These are phyloP conservation scores for Crithidia sp. DNA, from an alignment of 208 protist species.

Conservation along the genomic window DNA sequence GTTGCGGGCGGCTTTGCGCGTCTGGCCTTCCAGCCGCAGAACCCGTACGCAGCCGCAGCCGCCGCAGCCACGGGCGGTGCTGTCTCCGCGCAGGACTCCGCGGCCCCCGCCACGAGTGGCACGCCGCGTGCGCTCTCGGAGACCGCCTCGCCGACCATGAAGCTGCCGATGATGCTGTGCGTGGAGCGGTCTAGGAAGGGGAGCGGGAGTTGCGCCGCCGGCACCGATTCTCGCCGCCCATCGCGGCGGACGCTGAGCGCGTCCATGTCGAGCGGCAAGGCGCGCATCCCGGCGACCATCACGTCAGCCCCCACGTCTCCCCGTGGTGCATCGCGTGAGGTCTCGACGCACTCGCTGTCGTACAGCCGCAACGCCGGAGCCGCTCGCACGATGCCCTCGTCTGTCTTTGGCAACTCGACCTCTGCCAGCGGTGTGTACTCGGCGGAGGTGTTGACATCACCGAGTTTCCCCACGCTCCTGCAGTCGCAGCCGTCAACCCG, in stretches of 20 bases:
- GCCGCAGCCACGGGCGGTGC: too few species aligned
- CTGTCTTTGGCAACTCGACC: background rate
- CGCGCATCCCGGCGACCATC: conserved; percentile 9
- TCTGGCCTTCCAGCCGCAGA: conserved; percentile 2
- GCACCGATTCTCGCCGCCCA: background rate
- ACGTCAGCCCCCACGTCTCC: conserved; percentile 12
- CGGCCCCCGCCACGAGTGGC: background rate
- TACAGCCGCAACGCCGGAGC: background rate
- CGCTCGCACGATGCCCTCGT: background rate
- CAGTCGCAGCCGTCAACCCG: background rate
- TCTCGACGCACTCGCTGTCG: background rate
- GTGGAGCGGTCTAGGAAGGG: background rate
- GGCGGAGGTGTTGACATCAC: background rate
- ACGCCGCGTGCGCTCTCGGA: conserved; percentile 7
- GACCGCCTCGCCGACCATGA: conserved; percentile 8
- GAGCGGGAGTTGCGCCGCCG: too few species aligned
- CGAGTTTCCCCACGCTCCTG: background rate
- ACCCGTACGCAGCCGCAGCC: background rate
- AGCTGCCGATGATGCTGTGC: background rate
- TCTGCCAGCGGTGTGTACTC: background rate
- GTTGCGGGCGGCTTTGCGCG: background rate
- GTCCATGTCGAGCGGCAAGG: background rate
- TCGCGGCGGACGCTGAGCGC: conserved; percentile 4
- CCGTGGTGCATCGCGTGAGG: background rate
- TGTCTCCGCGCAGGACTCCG: background rate